Base-by-base conservation (phyloP, 2,329 filamentous ascomycete species). In the Dothiorella sarmentorum region DNA sequence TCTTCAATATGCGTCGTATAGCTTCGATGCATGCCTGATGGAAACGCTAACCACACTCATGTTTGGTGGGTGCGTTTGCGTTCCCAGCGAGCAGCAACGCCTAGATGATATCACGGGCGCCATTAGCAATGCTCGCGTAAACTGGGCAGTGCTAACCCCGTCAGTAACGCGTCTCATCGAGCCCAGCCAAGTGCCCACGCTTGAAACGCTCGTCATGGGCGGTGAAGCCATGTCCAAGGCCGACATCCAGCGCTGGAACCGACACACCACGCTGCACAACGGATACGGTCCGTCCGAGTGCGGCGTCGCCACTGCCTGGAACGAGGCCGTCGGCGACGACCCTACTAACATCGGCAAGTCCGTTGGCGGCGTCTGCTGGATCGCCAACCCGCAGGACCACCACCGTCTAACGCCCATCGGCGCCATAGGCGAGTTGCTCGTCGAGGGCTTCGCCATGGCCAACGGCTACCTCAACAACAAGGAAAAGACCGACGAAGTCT, bases 91-190 rank as follows among this genome's bases (percentile, higher is more conserved):
- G 18, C 63, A 70, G 35, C 78, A 84, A 67, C 71, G 56, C 63
- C 68, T 49, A 6, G 44, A 49, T 17, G 77, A 84, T 56, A 71
- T 85, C 3, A 69, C 75, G 1, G 78, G 76, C 2, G 78, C 76
- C 0, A 80, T 33, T 29, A 53, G 40, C 31, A 10, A 27, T 18
- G 31, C 33, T 20, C 18, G 31, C 13, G 49, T 40, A 24, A 73
- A 64, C 18, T 63, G 71, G 37, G 70, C 70, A 7, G 67, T 69
- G 10, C 68, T 74, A 68, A 74, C 71, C 11, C 71, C 71, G 13
- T 72, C 71, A 2, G 68, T 74, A 1, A 70, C 68, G 24, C 65
- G 77, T 63, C 69, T 69, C 3, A 61, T 73, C 5, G 68, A 70
- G 15, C 69, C 77, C 0, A 68, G 72, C 35, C 71, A 70, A 15